Percentiles rank a stretch among this genome's conserved stretches.
These are phyloP conservation scores for Lactarius indigo DNA, from an alignment of 768 basidiomycete genomes.

Conservation along the genomic window DNA sequence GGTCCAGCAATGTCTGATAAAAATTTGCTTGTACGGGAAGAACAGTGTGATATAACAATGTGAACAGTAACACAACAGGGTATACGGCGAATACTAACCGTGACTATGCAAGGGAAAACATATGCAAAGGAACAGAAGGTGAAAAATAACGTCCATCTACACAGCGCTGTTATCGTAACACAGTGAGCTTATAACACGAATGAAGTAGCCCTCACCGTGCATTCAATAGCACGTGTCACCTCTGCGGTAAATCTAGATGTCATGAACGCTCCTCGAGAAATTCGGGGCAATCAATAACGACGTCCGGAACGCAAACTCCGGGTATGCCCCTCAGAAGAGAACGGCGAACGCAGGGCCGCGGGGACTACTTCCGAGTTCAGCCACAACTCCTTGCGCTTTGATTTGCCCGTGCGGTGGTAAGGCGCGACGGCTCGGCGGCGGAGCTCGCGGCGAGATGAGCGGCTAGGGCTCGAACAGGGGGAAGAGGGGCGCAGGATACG, in stretches of 20 bases:
- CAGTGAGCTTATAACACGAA: background rate
- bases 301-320: background rate
- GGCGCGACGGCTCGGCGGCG: conserved; percentile 5
- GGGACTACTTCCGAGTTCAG: background rate
- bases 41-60: background rate
- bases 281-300: background rate
- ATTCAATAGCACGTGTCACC: background rate
- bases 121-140: background rate
- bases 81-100: background rate
- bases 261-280: background rate
- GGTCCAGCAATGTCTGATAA: background rate
- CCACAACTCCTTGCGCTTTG: conserved; percentile 18
- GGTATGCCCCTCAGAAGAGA: background rate
- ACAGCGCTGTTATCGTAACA: background rate
- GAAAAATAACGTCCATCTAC: conserved; percentile 4
- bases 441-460: conserved; percentile 5
- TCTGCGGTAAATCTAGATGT: conserved; percentile 2
- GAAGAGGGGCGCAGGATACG: background rate
- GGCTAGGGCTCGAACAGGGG: background rate
- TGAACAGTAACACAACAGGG: background rate
- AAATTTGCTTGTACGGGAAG: background rate
- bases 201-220: background rate
- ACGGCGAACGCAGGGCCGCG: background rate
- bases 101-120: background rate
- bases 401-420: background rate